Evolutionary conservation across 257 asterid species (phyloP).

Genomic region (Jasminum sambac): DNA sequence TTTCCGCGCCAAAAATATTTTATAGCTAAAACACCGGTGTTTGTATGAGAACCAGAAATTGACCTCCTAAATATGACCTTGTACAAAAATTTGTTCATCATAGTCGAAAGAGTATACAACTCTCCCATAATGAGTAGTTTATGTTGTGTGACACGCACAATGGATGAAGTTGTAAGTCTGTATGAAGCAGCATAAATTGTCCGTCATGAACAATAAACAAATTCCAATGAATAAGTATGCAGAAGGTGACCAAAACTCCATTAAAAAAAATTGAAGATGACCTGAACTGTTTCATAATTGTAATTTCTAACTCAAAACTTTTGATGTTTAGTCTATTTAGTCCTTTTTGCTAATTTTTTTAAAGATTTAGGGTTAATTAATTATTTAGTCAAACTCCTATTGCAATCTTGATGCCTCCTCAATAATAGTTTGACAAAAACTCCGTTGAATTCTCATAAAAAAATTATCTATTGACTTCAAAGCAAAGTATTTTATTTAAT

Average conservation of each 20-base stretch:
- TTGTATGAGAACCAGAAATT: not conserved
- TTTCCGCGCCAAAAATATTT: not conserved
- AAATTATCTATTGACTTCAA: not conserved
- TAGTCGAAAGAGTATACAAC: no score
- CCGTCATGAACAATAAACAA: no score
- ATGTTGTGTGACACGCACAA: no score
- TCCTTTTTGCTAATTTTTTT: not conserved
- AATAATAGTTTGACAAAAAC: not conserved
- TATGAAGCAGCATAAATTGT: no score
- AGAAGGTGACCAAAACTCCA: no score
- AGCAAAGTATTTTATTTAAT: not conserved
- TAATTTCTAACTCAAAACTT: slow-evolving; percentile 1
- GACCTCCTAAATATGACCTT: no score
- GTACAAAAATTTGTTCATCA: no score
- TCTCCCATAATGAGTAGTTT: no score
- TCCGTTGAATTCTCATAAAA: not conserved
- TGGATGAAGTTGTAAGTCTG: no score
- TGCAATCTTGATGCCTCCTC: not conserved
- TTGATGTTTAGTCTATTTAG: not conserved
- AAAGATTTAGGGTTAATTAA: not conserved
- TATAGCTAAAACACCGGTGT: not conserved
- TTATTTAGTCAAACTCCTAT: not conserved
- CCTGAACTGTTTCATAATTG: not conserved
- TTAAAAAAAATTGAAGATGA: not conserved
- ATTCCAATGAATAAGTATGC: no score